Evolutionary conservation across 2,329 filamentous ascomycete genomes (phyloP).

Genomic region (Trichoderma citrinoviride): DNA sequence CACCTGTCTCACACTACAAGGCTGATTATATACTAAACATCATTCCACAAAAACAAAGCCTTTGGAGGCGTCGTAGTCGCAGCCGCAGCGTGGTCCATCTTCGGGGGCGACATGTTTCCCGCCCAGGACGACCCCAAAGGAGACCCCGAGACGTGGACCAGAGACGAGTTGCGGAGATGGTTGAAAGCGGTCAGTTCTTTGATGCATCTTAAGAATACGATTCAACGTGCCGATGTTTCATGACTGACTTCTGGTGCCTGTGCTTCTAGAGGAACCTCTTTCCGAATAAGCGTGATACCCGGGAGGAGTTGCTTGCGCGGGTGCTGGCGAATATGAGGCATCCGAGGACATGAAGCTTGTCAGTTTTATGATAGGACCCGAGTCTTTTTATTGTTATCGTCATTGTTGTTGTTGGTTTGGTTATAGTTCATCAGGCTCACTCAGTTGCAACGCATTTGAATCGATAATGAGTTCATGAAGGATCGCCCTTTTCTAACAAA

Average conservation of each 20-base stretch:
- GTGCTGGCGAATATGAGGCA: slow-evolving; percentile 48
- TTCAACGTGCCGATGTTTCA: not conserved
- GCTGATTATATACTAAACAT: not conserved
- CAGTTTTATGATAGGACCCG: not conserved
- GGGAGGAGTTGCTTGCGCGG: slow-evolving; percentile 47
- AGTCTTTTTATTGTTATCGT: not conserved
- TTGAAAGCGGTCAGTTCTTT: slow-evolving; percentile 65
- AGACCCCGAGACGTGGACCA: slow-evolving; percentile 68
- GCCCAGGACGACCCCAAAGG: slow-evolving; percentile 72
- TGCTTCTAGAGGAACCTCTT: slow-evolving; percentile 45
- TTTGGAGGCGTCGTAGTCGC: slow-evolving; percentile 81
- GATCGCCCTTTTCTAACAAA: too few species aligned
- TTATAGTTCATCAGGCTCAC: not conserved
- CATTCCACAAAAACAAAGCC: slow-evolving; percentile 48
- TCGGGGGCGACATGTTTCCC: slow-evolving; percentile 83
- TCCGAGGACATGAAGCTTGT: slow-evolving; percentile 30
- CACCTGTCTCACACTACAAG: too few species aligned
- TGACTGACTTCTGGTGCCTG: not conserved
- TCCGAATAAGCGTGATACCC: slow-evolving; percentile 43
- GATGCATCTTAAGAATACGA: too few species aligned
- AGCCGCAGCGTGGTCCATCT: slow-evolving; percentile 79
- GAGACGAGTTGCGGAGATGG: slow-evolving; percentile 78
- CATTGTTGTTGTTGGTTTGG: not conserved
- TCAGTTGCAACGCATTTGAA: too few species aligned
- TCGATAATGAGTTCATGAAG: too few species aligned